Evolutionary conservation across 2,329 filamentous ascomycete species (phyloP), one percentile per base, ranked within the genome.

Genomic region (Neurospora sp.): DNA sequence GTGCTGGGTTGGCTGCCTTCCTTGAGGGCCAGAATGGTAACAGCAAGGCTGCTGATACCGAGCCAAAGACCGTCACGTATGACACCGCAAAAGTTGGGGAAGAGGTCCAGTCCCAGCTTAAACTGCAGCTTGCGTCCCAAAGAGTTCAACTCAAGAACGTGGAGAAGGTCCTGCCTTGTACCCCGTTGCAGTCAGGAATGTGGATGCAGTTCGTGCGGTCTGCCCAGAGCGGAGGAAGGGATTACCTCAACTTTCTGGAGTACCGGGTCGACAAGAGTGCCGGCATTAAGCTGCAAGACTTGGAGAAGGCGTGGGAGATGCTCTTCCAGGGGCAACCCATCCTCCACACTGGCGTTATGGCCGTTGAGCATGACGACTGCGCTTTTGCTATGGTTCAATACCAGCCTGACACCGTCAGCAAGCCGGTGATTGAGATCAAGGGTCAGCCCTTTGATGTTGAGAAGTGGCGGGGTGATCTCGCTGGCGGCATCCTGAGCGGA

Each of bases 321-420:
- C 82, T 90, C 0, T 82, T 84, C 66, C 71, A 78, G 2, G 81
- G 79, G 0, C 89, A 94, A 75, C 85, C 89, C 3, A 93, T 97
- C 78, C 83, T 98, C 6, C 87, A 93, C 28, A 91, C 90, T 6
- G 91, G 91, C 0, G 95, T 97, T 74, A 77, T 86, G 2, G 80
- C 88, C 1, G 81, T 91, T 3, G 85, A 89, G 33, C 85, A 91
- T 73, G 74, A 81, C 0, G 81, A 87, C 5, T 80, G 83, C 71
- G 84, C 91, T 0, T 97, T 93, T 77, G 89, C 88, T 1, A 96
- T 96, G 92, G 76, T 96, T 1, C 87, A 89, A 12, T 89, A 90
- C 75, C 74, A 68, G 0, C 3, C 72, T 1, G 67, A 66, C 1
- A 67, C 66, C 2, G 68, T 71, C 1, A 36, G 72, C 0, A 74